A percentile compares a stretch with the other conserved stretches of the same genome.
Conservation (phyloP, 306 rosid species). For the Corylus americana region DNA sequence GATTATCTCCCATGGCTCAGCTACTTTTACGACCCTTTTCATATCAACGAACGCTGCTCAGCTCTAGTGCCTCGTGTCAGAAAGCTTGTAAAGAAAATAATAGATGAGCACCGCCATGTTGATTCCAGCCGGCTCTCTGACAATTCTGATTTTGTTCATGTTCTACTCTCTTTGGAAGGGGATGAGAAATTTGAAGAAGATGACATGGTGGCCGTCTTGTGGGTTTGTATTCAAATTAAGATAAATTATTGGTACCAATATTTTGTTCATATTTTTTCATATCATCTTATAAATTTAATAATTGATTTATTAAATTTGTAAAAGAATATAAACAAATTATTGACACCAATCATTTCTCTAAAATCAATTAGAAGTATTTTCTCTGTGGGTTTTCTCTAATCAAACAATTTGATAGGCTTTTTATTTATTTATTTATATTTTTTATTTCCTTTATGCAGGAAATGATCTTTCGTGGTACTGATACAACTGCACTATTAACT, state of each 20-base stretch:
- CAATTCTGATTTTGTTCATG: conserved; percentile 46
- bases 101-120: conserved; percentile 37
- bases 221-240: conserved; percentile 35
- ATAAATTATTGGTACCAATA: no score
- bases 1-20: conserved; percentile 48
- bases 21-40: conserved; percentile 40
- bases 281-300: no score
- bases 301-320: no score
- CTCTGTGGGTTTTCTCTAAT: neutral
- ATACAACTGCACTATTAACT: conserved; percentile 45
- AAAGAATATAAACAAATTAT: no score
- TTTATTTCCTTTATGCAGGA: conserved; percentile 24
- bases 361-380: neutral
- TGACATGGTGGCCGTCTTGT: conserved; percentile 51
- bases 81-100: conserved; percentile 35
- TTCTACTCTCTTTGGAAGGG: conserved; percentile 44
- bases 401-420: no score
- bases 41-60: conserved; percentile 29
- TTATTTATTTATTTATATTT: neutral
- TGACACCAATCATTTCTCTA: no score
- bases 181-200: conserved; percentile 48
- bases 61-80: conserved; percentile 44
- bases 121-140: conserved; percentile 10
- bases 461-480: conserved; percentile 59
- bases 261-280: no score